Evolutionary conservation across 1,284 basidiomycete genomes (phyloP).

Genomic region (Melanopsichium pennsylvanicum): DNA sequence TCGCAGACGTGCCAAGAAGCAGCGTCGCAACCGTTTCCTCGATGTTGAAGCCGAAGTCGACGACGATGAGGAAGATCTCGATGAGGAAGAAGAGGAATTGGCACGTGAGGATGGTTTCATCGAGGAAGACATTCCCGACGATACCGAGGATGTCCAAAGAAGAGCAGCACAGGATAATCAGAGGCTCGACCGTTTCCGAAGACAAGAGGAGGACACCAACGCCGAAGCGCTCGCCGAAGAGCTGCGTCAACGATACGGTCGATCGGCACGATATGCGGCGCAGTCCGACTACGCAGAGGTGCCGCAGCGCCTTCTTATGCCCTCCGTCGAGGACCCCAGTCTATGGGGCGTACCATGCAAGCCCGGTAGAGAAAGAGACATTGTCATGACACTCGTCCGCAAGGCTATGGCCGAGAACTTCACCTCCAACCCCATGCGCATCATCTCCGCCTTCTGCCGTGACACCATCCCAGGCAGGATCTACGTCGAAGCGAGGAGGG

Average conservation of each 20-base stretch:
- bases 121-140: constrained; percentile 73
- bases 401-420: constrained; percentile 75
- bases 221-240: constrained; percentile 86
- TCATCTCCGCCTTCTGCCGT: constrained; percentile 91
- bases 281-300: constrained; percentile 75
- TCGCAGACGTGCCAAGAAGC: constrained; percentile 50
- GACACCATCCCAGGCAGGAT: constrained; percentile 94
- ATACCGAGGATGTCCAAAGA: constrained; percentile 73
- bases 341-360: constrained; percentile 95
- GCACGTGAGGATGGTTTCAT: constrained; percentile 75
- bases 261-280: constrained; percentile 66
- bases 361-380: constrained; percentile 89
- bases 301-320: constrained; percentile 95
- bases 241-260: constrained; percentile 80
- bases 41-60: constrained; percentile 89
- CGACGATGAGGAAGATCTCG: constrained; percentile 71
- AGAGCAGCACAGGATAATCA: constrained; percentile 74
- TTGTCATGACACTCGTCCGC: constrained; percentile 92
- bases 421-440: constrained; percentile 76
- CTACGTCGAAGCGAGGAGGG: constrained; percentile 90
- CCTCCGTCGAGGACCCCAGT: constrained; percentile 91
- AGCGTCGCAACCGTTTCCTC: constrained; percentile 77
- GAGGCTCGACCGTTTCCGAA: constrained; percentile 77
- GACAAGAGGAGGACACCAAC: constrained; percentile 82
- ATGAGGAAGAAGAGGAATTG: constrained; percentile 66